A percentile compares a stretch with the other conserved stretches of the same genome.
Evolutionary conservation across 495 filamentous ascomycete species (phyloP).

Genomic region (Penicillium pancosmium): DNA sequence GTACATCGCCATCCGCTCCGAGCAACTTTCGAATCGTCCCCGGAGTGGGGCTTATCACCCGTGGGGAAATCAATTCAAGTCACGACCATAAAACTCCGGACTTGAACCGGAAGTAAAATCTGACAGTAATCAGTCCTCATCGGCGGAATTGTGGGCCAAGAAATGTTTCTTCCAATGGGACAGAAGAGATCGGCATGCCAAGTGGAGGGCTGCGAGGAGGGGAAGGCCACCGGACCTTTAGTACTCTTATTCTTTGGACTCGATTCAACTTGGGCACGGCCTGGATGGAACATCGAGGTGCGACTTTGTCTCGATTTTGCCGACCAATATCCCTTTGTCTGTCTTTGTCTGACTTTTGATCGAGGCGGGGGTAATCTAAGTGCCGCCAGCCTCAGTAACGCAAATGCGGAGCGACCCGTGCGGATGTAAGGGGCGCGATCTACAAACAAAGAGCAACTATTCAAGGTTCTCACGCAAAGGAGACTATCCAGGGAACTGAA

Average conservation of each 20-base stretch:
- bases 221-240: conserved; percentile 11
- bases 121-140: not conserved
- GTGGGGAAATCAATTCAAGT: not conserved
- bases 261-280: not conserved
- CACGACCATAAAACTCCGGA: not conserved
- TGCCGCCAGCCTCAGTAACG: not conserved
- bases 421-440: conserved; percentile 27
- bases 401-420: conserved; percentile 8
- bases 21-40: too few relatives aligned
- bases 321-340: not conserved
- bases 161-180: conserved; percentile 12
- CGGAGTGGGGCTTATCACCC: too few relatives aligned
- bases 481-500: not conserved
- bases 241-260: conserved; percentile 7
- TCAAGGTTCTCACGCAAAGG: not conserved
- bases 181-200: conserved; percentile 27
- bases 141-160: not conserved
- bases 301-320: conserved; percentile 11
- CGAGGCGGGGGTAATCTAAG: not conserved
- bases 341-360: not conserved
- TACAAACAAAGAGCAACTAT: not conserved
- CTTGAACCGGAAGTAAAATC: not conserved
- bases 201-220: conserved; percentile 16
- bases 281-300: conserved; percentile 23
- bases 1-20: too few relatives aligned